Conservation (phyloP, 2,329 filamentous ascomycete genomes). For the Fusarium sp. region DNA sequence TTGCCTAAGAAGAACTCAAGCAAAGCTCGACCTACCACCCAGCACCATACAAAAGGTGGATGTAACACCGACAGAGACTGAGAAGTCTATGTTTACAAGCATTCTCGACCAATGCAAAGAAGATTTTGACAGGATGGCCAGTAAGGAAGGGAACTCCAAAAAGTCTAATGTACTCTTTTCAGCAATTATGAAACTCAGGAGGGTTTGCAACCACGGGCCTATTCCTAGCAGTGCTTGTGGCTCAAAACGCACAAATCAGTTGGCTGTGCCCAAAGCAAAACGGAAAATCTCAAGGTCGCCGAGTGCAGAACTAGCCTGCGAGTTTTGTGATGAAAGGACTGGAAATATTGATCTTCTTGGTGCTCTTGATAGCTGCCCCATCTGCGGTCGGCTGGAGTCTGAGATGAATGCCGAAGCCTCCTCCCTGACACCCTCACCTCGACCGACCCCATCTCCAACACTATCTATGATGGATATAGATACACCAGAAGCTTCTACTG, state of each 20-base stretch:
- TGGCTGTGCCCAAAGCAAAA: fast-evolving
- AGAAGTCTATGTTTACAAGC: fast-evolving
- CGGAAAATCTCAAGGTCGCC: fast-evolving
- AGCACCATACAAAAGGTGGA: fast-evolving
- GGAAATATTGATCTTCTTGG: fast-evolving
- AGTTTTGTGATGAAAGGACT: not conserved
- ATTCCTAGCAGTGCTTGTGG: fast-evolving
- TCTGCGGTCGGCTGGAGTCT: fast-evolving
- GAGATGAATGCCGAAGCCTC: fast-evolving
- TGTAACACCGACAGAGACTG: not conserved
- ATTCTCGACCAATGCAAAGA: not conserved
- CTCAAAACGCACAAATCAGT: fast-evolving
- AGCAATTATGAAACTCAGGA: not conserved
- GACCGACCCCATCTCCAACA: fast-evolving
- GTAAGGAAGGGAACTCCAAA: not conserved
- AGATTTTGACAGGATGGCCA: not conserved
- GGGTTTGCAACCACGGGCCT: not conserved
- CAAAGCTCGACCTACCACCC: fast-evolving
- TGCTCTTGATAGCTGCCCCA: not conserved
- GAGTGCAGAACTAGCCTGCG: not conserved
- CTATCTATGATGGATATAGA: not conserved
- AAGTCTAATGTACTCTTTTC: not conserved
- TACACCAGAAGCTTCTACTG: fast-evolving
- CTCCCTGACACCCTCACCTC: not conserved
- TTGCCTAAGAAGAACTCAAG: not conserved